phyloP scores from a whole-genome alignment of 106 monocot genomes.

The Vanilla planifolia region DNA sequence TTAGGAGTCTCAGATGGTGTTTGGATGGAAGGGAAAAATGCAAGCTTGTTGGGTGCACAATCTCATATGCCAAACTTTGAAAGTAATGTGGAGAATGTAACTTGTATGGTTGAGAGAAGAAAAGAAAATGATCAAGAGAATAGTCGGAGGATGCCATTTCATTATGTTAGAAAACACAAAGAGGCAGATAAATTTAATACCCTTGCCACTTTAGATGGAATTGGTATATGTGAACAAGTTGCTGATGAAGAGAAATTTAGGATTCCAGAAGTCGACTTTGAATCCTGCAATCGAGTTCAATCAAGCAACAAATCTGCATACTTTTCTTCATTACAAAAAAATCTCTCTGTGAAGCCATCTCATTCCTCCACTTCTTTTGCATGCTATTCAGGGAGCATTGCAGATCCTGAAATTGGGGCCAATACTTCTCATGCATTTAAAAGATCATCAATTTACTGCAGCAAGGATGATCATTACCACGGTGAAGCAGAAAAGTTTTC shows the following conservation, averaged over 20 bases:
- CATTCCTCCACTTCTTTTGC: background rate
- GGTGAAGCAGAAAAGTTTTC: slow-evolving; percentile 7
- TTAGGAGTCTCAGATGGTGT: background rate
- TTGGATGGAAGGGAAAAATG: background rate
- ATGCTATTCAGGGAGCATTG: background rate
- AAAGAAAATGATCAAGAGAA: background rate
- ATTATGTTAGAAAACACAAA: background rate
- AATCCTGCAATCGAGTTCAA: slow-evolving; percentile 1
- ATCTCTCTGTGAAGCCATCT: slow-evolving; percentile 4
- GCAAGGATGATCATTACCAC: slow-evolving; percentile 2
- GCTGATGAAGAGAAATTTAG: slow-evolving; percentile 1
- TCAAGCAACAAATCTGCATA: background rate
- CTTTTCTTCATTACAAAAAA: slow-evolving; percentile 8
- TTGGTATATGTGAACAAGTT: background rate
- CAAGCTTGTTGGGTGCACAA: background rate
- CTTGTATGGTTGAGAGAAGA: background rate
- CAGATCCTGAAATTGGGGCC: background rate
- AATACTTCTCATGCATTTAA: slow-evolving; percentile 7
- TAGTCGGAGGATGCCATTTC: background rate
- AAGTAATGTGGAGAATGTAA: background rate
- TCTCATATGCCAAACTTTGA: background rate
- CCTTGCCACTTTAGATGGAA: background rate
- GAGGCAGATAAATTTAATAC: background rate
- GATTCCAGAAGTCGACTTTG: background rate
- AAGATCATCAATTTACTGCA: slow-evolving; percentile 6